Evolutionary conservation across 306 rosid species (phyloP).

Genomic region (Dalbergia cochinchinensis): DNA sequence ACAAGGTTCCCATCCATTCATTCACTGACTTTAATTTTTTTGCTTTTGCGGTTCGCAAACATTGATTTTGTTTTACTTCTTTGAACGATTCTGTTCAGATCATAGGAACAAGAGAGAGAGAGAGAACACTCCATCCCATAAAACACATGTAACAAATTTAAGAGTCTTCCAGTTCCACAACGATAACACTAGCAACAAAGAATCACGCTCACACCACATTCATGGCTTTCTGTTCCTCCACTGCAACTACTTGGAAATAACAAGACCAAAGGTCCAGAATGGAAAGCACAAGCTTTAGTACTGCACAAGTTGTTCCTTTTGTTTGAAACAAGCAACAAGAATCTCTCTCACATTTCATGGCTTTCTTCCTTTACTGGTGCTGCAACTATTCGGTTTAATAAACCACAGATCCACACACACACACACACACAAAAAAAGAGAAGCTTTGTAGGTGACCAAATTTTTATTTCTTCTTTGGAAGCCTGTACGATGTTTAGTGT

Average conservation of each 20-base stretch:
- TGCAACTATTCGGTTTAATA: background rate
- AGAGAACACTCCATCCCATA: no score
- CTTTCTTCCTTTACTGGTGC: background rate
- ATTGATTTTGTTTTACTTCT: no score
- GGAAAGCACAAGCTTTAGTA: constrained; percentile 19
- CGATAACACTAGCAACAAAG: constrained; percentile 7
- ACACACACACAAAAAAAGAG: no score
- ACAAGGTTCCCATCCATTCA: no score
- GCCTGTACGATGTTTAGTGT: constrained; percentile 10
- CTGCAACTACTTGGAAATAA: constrained; percentile 23
- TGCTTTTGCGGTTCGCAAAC: no score
- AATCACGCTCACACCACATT: background rate
- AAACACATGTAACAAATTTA: background rate
- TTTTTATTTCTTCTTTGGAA: constrained; percentile 18
- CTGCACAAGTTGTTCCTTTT: background rate
- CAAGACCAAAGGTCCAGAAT: constrained; percentile 12
- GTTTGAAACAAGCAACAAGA: background rate
- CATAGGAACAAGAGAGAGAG: no score
- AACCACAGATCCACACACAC: background rate
- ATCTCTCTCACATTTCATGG: background rate
- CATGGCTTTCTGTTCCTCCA: constrained; percentile 28
- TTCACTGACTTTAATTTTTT: no score
- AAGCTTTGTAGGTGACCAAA: constrained; percentile 15
- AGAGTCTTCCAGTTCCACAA: constrained; percentile 29
- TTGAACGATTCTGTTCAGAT: no score